phyloP scores from a whole-genome alignment of 208 protist species.

The Wallacemonas rigidus region DNA sequence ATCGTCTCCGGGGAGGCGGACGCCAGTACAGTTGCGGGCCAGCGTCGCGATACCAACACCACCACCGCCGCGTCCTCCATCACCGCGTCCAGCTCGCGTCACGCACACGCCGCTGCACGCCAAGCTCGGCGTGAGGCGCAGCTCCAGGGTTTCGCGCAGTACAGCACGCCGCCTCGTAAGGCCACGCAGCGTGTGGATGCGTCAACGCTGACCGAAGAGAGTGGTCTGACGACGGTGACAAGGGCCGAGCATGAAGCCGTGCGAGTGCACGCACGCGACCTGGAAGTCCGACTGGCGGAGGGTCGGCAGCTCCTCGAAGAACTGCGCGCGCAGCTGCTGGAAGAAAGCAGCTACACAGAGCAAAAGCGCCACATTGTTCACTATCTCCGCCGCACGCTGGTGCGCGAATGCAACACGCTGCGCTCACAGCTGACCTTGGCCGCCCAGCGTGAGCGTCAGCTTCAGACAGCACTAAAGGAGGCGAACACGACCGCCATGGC shows the following conservation, averaged over 20 bases:
- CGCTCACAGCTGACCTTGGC: constrained; percentile 72
- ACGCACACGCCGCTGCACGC: neutral
- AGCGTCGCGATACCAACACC: no score
- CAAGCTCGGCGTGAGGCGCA: neutral
- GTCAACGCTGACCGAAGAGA: constrained; percentile 79
- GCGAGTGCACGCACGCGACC: constrained; percentile 26
- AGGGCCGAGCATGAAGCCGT: constrained; percentile 52
- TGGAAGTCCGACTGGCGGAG: constrained; percentile 69
- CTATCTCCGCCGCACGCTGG: constrained; percentile 83
- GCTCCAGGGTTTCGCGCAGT: neutral
- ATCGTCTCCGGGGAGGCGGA: neutral
- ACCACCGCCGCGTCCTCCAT: neutral
- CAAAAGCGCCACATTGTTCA: constrained; percentile 62
- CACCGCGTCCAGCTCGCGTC: neutral
- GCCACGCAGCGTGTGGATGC: constrained; percentile 52
- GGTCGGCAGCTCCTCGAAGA: constrained; percentile 28
- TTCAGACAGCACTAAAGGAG: constrained; percentile 23
- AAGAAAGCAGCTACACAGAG: constrained; percentile 62
- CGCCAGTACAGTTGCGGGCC: no score
- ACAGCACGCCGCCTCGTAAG: constrained; percentile 13
- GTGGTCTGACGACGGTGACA: constrained; percentile 47
- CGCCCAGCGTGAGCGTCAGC: constrained; percentile 41
- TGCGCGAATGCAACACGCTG: constrained; percentile 80
- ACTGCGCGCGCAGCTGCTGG: constrained; percentile 46
- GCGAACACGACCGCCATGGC: constrained; percentile 1